phyloP scores from a whole-genome alignment of 1,284 basidiomycete genomes.

The Marasmius sp. region DNA sequence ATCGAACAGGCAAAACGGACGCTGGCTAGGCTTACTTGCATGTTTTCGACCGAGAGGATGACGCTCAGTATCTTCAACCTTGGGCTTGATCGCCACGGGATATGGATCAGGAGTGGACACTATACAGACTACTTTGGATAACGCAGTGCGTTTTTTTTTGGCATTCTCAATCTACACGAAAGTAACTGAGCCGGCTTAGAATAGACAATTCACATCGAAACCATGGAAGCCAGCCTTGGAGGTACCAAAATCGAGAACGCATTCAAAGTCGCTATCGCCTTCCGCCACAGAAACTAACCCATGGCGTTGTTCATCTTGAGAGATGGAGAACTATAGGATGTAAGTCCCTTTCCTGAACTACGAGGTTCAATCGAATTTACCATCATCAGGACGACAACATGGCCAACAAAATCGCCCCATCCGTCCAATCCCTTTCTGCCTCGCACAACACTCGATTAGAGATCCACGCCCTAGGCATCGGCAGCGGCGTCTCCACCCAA shows the following conservation, averaged over 20 bases:
- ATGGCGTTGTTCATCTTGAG: too few species aligned
- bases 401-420: conserved; percentile 20
- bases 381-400: conserved; percentile 27
- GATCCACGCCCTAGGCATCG: too few species aligned
- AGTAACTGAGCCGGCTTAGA: too few species aligned
- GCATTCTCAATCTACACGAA: too few species aligned
- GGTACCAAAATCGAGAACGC: too few species aligned
- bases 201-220: too few species aligned
- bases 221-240: too few species aligned
- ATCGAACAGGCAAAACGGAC: conserved; percentile 41
- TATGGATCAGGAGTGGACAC: conserved; percentile 34
- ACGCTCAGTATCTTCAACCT: conserved; percentile 55
- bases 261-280: too few species aligned
- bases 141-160: conserved; percentile 37
- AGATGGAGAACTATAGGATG: conserved; percentile 49
- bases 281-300: too few species aligned
- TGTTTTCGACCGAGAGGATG: conserved; percentile 36
- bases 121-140: conserved; percentile 33
- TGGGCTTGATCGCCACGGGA: conserved; percentile 36
- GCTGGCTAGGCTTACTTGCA: conserved; percentile 33
- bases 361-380: neutral
- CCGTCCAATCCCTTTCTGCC: too few species aligned
- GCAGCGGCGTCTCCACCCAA: too few species aligned
- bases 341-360: neutral
- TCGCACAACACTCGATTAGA: too few species aligned